These are phyloP conservation scores for Bidens hawaiensis DNA, from an alignment of 140 eudicot species.

Conservation along the genomic window DNA sequence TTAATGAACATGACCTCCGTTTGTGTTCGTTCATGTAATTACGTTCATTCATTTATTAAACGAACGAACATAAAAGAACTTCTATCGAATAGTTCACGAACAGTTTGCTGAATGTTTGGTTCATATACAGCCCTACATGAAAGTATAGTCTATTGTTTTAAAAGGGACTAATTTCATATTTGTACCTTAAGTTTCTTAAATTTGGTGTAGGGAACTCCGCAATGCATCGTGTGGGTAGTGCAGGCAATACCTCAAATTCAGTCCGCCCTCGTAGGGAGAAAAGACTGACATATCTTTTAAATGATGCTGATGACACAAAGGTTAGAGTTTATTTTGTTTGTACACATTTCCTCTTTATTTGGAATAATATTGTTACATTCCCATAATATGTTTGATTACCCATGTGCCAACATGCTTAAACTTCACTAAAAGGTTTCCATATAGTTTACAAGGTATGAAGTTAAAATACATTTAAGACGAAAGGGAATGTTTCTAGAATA, in stretches of 20 bases:
- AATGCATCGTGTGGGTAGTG: slow-evolving; percentile 81
- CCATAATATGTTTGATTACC: slow-evolving; percentile 8
- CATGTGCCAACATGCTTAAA: not conserved
- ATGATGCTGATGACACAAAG: slow-evolving; percentile 63
- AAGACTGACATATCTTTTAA: slow-evolving; percentile 64
- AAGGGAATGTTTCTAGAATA: slow-evolving; percentile 4
- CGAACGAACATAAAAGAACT: too few relatives aligned
- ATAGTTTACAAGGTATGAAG: slow-evolving; percentile 1
- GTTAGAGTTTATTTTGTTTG: slow-evolving; percentile 24
- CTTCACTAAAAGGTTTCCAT: slow-evolving; percentile 6
- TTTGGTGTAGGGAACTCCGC: slow-evolving; percentile 33
- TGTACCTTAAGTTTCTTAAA: slow-evolving; percentile 4
- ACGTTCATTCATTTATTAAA: too few relatives aligned
- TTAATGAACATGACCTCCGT: too few relatives aligned
- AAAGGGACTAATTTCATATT: not conserved
- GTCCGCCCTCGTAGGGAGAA: slow-evolving; percentile 69
- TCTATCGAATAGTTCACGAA: too few relatives aligned
- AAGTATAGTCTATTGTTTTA: not conserved
- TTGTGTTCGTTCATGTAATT: too few relatives aligned
- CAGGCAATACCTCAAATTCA: slow-evolving; percentile 59
- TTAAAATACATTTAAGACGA: not conserved
- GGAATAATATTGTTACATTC: slow-evolving; percentile 4
- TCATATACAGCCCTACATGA: too few relatives aligned
- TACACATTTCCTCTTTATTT: not conserved
- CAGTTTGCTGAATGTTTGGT: too few relatives aligned